Base-by-base conservation (phyloP, 2,329 filamentous ascomycete species). In the Zymoseptoria pseudotritici region DNA sequence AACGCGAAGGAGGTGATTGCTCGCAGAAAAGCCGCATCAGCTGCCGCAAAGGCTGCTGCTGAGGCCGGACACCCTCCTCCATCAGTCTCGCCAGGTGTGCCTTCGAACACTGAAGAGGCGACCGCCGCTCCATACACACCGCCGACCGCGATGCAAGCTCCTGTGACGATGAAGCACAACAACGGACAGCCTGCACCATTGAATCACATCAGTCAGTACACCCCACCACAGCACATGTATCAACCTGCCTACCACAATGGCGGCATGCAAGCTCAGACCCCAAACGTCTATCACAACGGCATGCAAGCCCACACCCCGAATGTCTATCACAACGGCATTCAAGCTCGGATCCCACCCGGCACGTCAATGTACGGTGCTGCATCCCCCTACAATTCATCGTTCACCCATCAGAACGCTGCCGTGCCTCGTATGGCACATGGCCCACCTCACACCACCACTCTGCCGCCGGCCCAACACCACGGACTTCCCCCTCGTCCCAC, bases 11-110 rank as follows among this genome's bases (percentile, higher is more conserved):
- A 53, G 20, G 5, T 2, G 22, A 11, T 21, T 13, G 52, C 52
- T 31, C 52, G 52, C 26, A 19, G 9, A 10, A n/a, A 79, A 83
- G n/a, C 51, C 29, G 5, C 53, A 29, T n/a, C 36, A 29, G 49
- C 46, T 56, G 17, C 24, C 22, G 22, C 56, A 63, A 20, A 24
- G 58, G 46, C 57, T 31, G 49, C 57, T 63, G 21, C 22, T 31
- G 52, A 22, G 17, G 22, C 22, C 29, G 52, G 52, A 13, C 22
- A 53, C 17, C 20, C 20, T 24, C 52, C 52, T 53, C 52, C 52
- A n/a, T 46, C 36, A 46, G 36, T 7, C 36, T 46, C 36, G 36
- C 36, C 36, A 46, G 36, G 36, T 7, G 17, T n/a, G 17, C 36
- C 36, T 4, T 13, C 36, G 36, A 46, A 46, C 36, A 46, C 36